Evolutionary conservation across 805 yeast genomes (phyloP), one percentile per base, ranked within the genome.

Genomic region (Saturnispora besseyi): DNA sequence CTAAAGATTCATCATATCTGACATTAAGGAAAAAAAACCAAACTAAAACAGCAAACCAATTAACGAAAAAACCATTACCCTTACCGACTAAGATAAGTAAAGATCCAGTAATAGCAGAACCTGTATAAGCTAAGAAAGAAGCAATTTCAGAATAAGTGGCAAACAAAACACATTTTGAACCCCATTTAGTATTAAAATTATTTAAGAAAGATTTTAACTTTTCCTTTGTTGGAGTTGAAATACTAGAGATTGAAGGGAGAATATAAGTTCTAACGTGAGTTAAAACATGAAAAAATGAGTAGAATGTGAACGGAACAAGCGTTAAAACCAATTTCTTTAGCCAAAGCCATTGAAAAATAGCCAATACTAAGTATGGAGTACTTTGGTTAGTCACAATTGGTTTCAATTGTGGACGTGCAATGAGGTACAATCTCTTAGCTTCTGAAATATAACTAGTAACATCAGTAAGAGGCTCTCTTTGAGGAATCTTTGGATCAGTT

Each of bases 261-360:
- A 91, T 56, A 55, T 74, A 76, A 40, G 79, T 73, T 57, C 84
- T 79, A 49, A 76, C 55, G 69, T 87, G 91, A 18, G 84, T 81
- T 60, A 89, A 70, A 10, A 79, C 81, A 64, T 90, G 97, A 78
- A 91, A 89, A 18, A 81, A 62, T 7, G 96, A 83, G 65, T 84
- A 90, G 50, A 86, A 70, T 43, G 79, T 71, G 62, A 85, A 88
- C 49, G 97, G 95, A 24, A 82, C 63, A 54, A 84, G 68, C 2
- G 95, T 76, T 49, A 86, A 62, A 32, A 78, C 65, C 54, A 78
- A 76, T 52, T 75, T 78, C 44, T 83, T 80, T 56, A 88, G 76
- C 51, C 81, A 62, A 5, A 77, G 54, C 60, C 75, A 67, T 80
- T 81, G 78, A 41, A 71, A 71, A 53, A 76, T 55, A 45, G 81